Base-by-base conservation (phyloP, 495 filamentous ascomycete species). In the Penicillium arizonense region DNA sequence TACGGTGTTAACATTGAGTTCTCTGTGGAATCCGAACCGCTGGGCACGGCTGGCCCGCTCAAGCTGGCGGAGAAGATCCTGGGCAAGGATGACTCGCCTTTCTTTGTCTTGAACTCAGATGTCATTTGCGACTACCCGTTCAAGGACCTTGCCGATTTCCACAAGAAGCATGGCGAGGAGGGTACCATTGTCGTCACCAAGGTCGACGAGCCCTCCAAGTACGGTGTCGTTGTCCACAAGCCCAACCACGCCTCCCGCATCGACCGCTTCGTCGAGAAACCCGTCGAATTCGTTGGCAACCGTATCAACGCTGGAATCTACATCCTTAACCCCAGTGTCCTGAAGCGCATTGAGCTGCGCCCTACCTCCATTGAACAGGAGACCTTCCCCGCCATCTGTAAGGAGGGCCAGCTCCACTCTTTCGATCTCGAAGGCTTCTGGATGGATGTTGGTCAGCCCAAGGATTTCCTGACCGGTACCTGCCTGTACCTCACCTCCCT, bases 301-400 rank as follows among this genome's bases (percentile, higher is more conserved):
- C 89, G 94, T 50, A 99, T 99, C 82, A 99, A 99, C 63, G 94
- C 94, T 61, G 94, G 94, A 75, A 90, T 99, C 69, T 99, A 99
- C 80, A 96, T 99, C 68, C 80, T 99, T 62, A 99, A 96, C 80
- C 90, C 92, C 33, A 88, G 85, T 45, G 89, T 97, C 16, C 81
- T 99, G 39, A 75, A 83, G 28, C 87, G 94, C 60, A 97, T 99
- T 65, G 95, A 97, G 67, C 84, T 97, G 56, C 90, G 95, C 44
- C 94, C 94, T 28, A 99, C 95, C 33, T 96, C 91, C n/a, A 99
- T 99, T 71, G 94, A 99, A 74, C 94, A 97, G 75, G 94, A 99
- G 76, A 99, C 91, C 23, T 99, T 99, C 88, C 94, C 94, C 37
- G 87, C 90, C 53, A 95, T 99, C 63, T 87, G 86, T 71, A 85